Evolutionary conservation across 2,329 filamentous ascomycete species (phyloP).

Genomic region (Davidsoniella eucalypti): DNA sequence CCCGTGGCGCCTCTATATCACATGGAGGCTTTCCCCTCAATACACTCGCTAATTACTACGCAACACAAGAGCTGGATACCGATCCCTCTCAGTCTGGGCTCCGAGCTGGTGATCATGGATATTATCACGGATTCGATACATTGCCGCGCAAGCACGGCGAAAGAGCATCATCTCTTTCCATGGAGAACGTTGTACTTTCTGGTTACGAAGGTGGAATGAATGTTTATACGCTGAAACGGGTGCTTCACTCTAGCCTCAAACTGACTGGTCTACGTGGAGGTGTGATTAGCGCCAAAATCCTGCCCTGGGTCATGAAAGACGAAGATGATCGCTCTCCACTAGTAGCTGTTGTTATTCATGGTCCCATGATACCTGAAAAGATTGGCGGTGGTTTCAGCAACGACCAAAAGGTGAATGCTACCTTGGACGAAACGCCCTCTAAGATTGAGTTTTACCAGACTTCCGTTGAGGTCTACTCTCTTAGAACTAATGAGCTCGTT

Average conservation of each 20-base stretch:
- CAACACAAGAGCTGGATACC: slow-evolving; percentile 56
- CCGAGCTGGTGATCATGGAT: slow-evolving; percentile 51
- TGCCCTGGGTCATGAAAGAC: slow-evolving; percentile 47
- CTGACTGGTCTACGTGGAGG: slow-evolving; percentile 65
- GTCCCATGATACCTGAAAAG: slow-evolving; percentile 37
- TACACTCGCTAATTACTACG: slow-evolving; percentile 62
- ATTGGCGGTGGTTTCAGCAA: slow-evolving; percentile 17
- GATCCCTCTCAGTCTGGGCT: slow-evolving; percentile 42
- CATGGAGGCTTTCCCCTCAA: slow-evolving; percentile 50
- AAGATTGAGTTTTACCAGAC: slow-evolving; percentile 59
- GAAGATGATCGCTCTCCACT: slow-evolving; percentile 42
- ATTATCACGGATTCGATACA: slow-evolving; percentile 68
- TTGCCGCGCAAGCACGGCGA: slow-evolving; percentile 29
- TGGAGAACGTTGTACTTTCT: slow-evolving; percentile 53
- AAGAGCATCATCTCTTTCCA: slow-evolving; percentile 22
- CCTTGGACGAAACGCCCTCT: slow-evolving; percentile 18
- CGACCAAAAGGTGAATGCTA: slow-evolving; percentile 11
- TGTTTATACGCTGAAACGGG: slow-evolving; percentile 57
- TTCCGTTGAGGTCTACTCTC: slow-evolving; percentile 73
- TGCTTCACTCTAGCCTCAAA: slow-evolving; percentile 50
- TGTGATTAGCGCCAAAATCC: slow-evolving; percentile 66
- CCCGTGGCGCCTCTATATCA: slow-evolving; percentile 33
- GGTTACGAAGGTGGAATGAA: slow-evolving; percentile 71
- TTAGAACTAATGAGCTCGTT: slow-evolving; percentile 56
- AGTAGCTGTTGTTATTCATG: slow-evolving; percentile 66